A percentile compares a stretch with the other conserved stretches of the same genome.
Conservation (phyloP, 352 stramenopile genomes). For the Phytopythium delawarense region DNA sequence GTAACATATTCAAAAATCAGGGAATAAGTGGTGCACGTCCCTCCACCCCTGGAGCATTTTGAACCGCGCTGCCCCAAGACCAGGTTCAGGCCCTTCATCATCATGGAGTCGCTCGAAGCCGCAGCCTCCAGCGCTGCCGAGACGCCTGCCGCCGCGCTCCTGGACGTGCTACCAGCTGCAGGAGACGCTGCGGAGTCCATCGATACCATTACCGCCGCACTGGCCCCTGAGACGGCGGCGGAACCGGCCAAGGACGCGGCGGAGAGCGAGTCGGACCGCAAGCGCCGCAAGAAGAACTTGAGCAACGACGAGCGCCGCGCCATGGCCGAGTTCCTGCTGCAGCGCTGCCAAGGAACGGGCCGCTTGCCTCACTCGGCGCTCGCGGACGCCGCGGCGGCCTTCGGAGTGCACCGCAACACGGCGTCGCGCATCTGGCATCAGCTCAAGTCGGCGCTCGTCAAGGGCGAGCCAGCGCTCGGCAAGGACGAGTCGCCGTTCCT, state of each 20-base stretch:
- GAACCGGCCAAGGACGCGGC: not conserved
- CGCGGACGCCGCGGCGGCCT: constrained; percentile 26
- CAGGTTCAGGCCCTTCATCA: not conserved
- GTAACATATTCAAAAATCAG: not conserved
- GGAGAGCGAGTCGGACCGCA: constrained; percentile 4
- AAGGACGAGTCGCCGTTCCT: not conserved
- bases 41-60: not conserved
- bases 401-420: constrained; percentile 39
- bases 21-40: constrained; percentile 8
- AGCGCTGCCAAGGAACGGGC: constrained; percentile 23
- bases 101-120: constrained; percentile 3
- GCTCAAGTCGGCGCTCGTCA: constrained; percentile 28
- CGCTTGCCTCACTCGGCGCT: constrained; percentile 30
- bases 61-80: not conserved
- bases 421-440: constrained; percentile 37
- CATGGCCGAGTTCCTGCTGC: constrained; percentile 35
- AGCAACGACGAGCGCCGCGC: constrained; percentile 29
- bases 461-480: constrained; percentile 11
- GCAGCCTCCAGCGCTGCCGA: not conserved
- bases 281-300: constrained; percentile 28
- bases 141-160: not conserved
- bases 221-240: not conserved
- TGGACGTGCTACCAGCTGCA: too few relatives aligned
- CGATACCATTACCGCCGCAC: not conserved
- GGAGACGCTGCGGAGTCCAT: not conserved